phyloP scores from a whole-genome alignment of 1,284 basidiomycete genomes.

The Ustilago vetiveriae region DNA sequence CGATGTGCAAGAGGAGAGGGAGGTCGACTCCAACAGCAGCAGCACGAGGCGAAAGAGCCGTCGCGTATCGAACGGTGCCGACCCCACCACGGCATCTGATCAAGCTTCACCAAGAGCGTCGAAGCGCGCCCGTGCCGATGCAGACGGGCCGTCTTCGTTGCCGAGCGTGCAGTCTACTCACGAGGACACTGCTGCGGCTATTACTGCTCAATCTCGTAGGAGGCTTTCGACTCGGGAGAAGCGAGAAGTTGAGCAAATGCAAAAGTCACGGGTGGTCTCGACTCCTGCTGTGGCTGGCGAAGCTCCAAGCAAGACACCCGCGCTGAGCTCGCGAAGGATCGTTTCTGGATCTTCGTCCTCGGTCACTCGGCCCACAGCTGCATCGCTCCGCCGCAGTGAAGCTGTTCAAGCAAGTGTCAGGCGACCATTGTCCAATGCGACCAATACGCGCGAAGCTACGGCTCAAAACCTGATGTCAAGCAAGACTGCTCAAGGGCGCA shows the following conservation, averaged over 20 bases:
- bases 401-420: conserved; percentile 11
- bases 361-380: conserved; percentile 30
- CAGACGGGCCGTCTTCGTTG: neutral
- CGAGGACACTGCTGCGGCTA: too few relatives aligned
- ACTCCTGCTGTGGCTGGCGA: neutral
- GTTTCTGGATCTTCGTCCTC: conserved; percentile 25
- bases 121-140: conserved; percentile 12
- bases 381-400: conserved; percentile 25
- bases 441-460: conserved; percentile 17
- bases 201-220: conserved; percentile 18
- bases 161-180: neutral
- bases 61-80: conserved; percentile 4
- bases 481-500: conserved; percentile 1
- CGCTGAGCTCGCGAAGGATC: conserved; percentile 16
- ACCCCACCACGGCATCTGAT: conserved; percentile 1
- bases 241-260: conserved; percentile 23
- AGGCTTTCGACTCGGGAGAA: conserved; percentile 39
- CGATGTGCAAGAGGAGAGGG: neutral
- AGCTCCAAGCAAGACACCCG: conserved; percentile 19
- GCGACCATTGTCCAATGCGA: conserved; percentile 32
- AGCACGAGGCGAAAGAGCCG: conserved; percentile 17
- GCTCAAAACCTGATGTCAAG: neutral
- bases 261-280: conserved; percentile 2
- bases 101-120: conserved; percentile 4
- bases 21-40: neutral